phyloP scores from a whole-genome alignment of 371 early-diverging fungal genomes.

The Neoconidiobolus thromboides region DNA sequence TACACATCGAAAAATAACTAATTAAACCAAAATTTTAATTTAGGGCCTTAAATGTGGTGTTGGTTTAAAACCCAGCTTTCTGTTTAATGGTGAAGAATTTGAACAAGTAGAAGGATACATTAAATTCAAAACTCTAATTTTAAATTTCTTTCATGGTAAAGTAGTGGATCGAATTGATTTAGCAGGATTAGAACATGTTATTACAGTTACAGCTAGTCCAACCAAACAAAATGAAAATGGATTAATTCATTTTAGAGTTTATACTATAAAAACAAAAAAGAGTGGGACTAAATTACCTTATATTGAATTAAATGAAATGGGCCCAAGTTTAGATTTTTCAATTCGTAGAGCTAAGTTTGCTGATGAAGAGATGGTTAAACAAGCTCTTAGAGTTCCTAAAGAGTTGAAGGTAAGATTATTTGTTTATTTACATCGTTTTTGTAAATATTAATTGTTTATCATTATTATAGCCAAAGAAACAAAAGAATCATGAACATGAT shows the following conservation, averaged over 20 bases:
- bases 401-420: constrained; percentile 42
- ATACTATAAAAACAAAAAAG: constrained; percentile 67
- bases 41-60: constrained; percentile 52
- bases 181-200: constrained; percentile 75
- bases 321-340: constrained; percentile 67
- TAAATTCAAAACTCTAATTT: constrained; percentile 55
- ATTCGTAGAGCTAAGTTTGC: constrained; percentile 57
- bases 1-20: neutral
- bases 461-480: constrained; percentile 49
- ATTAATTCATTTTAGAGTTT: constrained; percentile 54
- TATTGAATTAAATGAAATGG: constrained; percentile 86
- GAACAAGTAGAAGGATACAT: constrained; percentile 43
- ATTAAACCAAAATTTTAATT: neutral
- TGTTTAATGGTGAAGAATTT: constrained; percentile 82
- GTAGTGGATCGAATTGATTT: constrained; percentile 46
- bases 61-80: constrained; percentile 72
- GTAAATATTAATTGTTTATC: neutral
- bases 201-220: constrained; percentile 63
- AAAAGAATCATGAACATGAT: constrained; percentile 78
- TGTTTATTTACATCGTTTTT: neutral
- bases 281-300: constrained; percentile 66
- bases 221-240: constrained; percentile 9
- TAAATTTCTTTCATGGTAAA: constrained; percentile 68
- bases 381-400: constrained; percentile 62
- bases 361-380: constrained; percentile 59